Evolutionary conservation across 495 filamentous ascomycete genomes (phyloP).

Genomic region (Penicillium crystallinum): DNA sequence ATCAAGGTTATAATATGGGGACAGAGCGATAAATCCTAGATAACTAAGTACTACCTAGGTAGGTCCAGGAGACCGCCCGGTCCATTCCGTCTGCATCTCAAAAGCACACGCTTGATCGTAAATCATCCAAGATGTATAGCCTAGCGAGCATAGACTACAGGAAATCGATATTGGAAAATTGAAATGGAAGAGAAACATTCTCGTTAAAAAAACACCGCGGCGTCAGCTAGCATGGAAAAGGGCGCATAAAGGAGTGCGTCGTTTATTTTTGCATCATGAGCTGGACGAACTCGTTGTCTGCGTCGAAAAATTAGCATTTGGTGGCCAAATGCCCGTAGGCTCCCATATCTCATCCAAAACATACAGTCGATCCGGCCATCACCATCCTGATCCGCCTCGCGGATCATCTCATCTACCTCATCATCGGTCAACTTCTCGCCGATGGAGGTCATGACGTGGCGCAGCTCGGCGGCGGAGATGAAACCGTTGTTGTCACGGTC

Average conservation of each 20-base stretch:
- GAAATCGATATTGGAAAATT: conserved; percentile 22
- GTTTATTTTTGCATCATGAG: conserved; percentile 99
- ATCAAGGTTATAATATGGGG: neutral
- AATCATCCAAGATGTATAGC: conserved; percentile 25
- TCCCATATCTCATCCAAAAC: conserved; percentile 10
- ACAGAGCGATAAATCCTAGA: neutral
- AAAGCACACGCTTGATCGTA: conserved; percentile 30
- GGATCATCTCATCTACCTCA: conserved; percentile 99
- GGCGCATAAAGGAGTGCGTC: conserved; percentile 19
- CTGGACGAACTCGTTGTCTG: conserved; percentile 99
- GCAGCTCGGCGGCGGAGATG: conserved; percentile 95
- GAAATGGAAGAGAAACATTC: conserved; percentile 24
- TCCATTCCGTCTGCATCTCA: conserved; percentile 18
- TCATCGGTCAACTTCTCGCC: conserved; percentile 99
- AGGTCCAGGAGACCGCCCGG: conserved; percentile 7
- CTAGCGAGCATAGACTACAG: conserved; percentile 28
- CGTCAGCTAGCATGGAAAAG: conserved; percentile 33
- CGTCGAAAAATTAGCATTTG: conserved; percentile 2
- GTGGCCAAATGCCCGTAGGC: neutral
- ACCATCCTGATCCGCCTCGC: conserved; percentile 97
- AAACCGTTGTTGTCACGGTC: conserved; percentile 99
- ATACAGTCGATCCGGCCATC: conserved; percentile 95
- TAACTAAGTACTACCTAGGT: conserved; percentile 7
- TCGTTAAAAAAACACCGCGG: conserved; percentile 19
- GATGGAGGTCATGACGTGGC: conserved; percentile 99